Evolutionary conservation across 495 filamentous ascomycete species (phyloP).

Genomic region (Annulohypoxylon stygium): DNA sequence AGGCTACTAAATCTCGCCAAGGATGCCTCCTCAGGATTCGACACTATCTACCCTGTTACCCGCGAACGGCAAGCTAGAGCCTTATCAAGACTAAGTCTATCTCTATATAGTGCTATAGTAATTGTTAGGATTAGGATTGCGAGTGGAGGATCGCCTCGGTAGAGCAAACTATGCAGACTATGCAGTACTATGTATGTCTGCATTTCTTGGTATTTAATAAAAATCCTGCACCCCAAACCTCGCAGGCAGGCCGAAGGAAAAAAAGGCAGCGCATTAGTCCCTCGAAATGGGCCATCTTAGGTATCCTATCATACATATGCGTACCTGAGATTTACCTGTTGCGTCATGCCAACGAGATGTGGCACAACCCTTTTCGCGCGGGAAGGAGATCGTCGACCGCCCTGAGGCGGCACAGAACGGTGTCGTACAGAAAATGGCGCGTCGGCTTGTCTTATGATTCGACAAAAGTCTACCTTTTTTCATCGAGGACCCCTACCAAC

Average conservation of each 20-base stretch:
- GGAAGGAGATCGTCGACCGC: constrained; percentile 47
- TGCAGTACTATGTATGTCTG: not conserved
- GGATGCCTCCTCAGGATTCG: not conserved
- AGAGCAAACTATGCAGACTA: not conserved
- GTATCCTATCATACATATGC: constrained; percentile 39
- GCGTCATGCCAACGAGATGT: constrained; percentile 46
- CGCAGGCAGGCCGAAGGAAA: constrained; percentile 13
- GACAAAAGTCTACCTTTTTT: constrained; percentile 40
- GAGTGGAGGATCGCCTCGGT: constrained; percentile 25
- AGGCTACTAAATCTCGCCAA: constrained; percentile 8
- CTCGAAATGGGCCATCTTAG: not conserved
- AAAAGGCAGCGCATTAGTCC: not conserved
- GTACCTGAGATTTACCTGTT: constrained; percentile 43
- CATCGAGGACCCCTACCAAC: constrained; percentile 33
- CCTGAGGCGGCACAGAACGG: constrained; percentile 51
- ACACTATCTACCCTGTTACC: constrained; percentile 13
- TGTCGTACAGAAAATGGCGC: constrained; percentile 57
- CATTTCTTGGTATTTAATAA: constrained; percentile 46
- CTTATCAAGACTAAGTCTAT: constrained; percentile 4
- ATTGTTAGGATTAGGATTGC: constrained; percentile 1
- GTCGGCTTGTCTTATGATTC: constrained; percentile 51
- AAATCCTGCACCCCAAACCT: constrained; percentile 41
- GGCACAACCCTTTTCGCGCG: constrained; percentile 44
- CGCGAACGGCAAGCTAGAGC: constrained; percentile 9
- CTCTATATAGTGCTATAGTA: not conserved